Evolutionary conservation across 75 land plant genomes (phyloP).

Genomic region (Cryptomeria japonica): DNA sequence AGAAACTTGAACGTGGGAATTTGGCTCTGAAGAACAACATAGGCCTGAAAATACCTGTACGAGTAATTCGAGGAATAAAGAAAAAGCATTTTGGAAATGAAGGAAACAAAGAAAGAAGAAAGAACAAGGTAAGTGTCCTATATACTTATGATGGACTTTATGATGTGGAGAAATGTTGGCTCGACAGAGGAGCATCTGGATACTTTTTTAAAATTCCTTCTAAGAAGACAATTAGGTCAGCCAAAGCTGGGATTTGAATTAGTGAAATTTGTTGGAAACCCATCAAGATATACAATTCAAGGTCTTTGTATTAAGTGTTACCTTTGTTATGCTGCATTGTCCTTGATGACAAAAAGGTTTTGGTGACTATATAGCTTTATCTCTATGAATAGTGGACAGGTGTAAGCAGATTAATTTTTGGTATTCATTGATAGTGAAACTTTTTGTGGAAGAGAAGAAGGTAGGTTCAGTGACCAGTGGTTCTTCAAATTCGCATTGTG

Average conservation of each 20-base stretch:
- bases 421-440: too few relatives aligned
- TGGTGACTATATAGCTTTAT: too few relatives aligned
- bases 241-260: conserved; percentile 21
- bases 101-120: conserved; percentile 17
- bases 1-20: conserved; percentile 28
- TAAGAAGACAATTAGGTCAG: conserved; percentile 42
- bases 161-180: conserved; percentile 38
- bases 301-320: background rate
- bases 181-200: conserved; percentile 33
- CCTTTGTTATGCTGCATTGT: too few relatives aligned
- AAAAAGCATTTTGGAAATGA: background rate
- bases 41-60: conserved; percentile 21
- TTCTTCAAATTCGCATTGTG: too few relatives aligned
- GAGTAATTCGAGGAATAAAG: conserved; percentile 27
- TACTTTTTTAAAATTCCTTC: conserved; percentile 37
- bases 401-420: too few relatives aligned
- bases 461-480: too few relatives aligned
- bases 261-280: conserved; percentile 2
- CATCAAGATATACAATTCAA: conserved; percentile 7
- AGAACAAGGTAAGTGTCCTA: conserved; percentile 17
- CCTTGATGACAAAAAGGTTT: too few relatives aligned
- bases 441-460: too few relatives aligned
- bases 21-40: conserved; percentile 33
- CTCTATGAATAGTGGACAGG: too few relatives aligned
- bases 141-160: conserved; percentile 76